Evolutionary conservation across 768 basidiomycete species (phyloP), one percentile per base, ranked within the genome.

Genomic region (Collybia sordida): DNA sequence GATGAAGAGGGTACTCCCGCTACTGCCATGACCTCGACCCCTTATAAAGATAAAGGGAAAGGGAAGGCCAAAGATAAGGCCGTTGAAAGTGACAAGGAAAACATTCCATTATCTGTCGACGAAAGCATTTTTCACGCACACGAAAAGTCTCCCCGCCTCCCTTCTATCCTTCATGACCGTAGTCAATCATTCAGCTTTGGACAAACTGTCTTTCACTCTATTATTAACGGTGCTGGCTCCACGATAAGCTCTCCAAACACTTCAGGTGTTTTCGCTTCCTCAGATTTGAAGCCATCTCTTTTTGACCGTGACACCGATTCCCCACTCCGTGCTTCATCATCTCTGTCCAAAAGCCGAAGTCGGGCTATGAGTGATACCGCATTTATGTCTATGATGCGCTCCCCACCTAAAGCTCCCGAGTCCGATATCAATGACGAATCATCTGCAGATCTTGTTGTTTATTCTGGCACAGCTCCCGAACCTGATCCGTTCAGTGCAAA

Each of bases 401-500:
- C 72, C 4, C 50, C 72, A 1, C 55, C 70, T 0, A 54, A 55
- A 31, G 62, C 58, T 19, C 83, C 84, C 0, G 85, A 86, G 59
- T 74, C 77, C 11, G 85, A 86, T 47, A 86, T 85, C 65, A 79
- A 85, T 56, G 83, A 87, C 64, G 75, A 78, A 37, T 79, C 76
- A 0, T 69, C 70, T 1, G 61, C 70, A 3, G 72, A 78, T 2
- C 64, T 84, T 4, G 66, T 80, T 14, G 67, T 84, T 3, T 82
- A 80, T 59, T 65, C 69, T n/a, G 60, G 59, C 5, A 22, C 36
- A 31, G 18, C 61, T 6, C 59, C 56, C 7, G 53, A 66, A 56
- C 84, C 86, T 6, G 88, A 90, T 62, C 88, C 88, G 2, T 90
- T 91, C 67, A 79, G 81, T 42, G 81, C 80, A 2, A 73, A 88